Evolutionary conservation across 805 yeast genomes (phyloP).

Genomic region (Candida nitratophila): DNA sequence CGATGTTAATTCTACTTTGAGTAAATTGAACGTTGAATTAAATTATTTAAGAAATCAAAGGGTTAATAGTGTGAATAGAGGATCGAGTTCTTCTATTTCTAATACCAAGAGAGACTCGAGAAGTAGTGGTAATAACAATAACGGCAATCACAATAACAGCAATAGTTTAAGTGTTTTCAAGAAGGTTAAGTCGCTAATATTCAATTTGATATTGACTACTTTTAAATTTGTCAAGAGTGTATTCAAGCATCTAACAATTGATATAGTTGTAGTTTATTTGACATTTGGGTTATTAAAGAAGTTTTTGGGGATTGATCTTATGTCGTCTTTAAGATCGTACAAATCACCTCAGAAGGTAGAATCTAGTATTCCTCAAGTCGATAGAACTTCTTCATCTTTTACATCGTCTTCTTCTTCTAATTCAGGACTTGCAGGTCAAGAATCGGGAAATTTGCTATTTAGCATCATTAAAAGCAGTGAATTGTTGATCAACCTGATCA

Average conservation of each 20-base stretch:
- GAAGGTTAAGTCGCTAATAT: conserved; percentile 5
- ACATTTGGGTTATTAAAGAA: conserved; percentile 10
- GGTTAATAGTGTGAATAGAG: background rate
- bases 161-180: background rate
- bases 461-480: background rate
- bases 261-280: conserved; percentile 13
- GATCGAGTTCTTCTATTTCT: too few species aligned
- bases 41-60: conserved; percentile 9
- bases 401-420: too few species aligned
- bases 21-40: conserved; percentile 36
- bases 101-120: too few species aligned
- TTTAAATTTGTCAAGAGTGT: conserved; percentile 7
- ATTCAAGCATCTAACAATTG: conserved; percentile 15
- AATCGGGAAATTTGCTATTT: background rate
- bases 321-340: background rate
- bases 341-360: background rate
- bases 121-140: background rate
- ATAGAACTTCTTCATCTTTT: too few species aligned
- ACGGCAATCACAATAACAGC: background rate
- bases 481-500: background rate
- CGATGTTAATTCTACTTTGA: conserved; percentile 41
- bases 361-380: too few species aligned
- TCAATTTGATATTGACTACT: conserved; percentile 4
- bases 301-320: conserved; percentile 1
- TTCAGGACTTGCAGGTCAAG: background rate